Base-by-base conservation (phyloP, 495 filamentous ascomycete species). In the Jackrogersella multiformis region DNA sequence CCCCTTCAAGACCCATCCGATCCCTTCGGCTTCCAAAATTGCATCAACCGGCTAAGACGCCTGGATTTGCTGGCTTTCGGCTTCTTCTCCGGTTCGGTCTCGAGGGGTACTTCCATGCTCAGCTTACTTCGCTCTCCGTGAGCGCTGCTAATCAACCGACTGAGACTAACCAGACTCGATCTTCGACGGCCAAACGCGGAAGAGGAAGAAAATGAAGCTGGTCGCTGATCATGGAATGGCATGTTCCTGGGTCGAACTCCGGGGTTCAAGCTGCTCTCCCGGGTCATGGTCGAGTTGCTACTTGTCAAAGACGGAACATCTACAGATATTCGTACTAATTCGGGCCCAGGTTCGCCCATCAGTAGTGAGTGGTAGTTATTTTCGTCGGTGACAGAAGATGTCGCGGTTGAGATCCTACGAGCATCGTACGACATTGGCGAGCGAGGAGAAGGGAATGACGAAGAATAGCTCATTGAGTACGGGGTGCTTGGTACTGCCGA, bases 261-360 rank as follows among this genome's bases (percentile, higher is more conserved):
- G 9, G 79, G 74, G 0, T 73, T 64, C n/a, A 79, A 78, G 10
- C 75, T 69, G 71, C 83, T 84, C 28, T 87, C 87, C 58, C 89
- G 88, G 2, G 92, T 92, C 87, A 88, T 91, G 12, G 92, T 94
- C 0, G 93, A 97, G 68, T 92, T 87, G 73, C 90, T 93, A 76
- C 90, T 94, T 15, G 89, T 93, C 26, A 97, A 77, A 28, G 93
- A 96, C 5, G 93, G 93, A 9, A 94, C 90, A 58, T 96, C 93
- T 20, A 92, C 84, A 5, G 93, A 96, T 16, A 88, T 82, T 52
- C 92, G 89, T 12, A 75, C 65, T 10, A 89, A 61, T 61, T 88
- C 86, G 12, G 86, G 86, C 5, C 86, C 84, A 28, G 86, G 86
- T 53, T 90, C 87, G 32, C 86, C 85, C 68, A 88, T 80, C 5